Conservation (phyloP, 140 eudicot species). For the Stevia rebaudiana region DNA sequence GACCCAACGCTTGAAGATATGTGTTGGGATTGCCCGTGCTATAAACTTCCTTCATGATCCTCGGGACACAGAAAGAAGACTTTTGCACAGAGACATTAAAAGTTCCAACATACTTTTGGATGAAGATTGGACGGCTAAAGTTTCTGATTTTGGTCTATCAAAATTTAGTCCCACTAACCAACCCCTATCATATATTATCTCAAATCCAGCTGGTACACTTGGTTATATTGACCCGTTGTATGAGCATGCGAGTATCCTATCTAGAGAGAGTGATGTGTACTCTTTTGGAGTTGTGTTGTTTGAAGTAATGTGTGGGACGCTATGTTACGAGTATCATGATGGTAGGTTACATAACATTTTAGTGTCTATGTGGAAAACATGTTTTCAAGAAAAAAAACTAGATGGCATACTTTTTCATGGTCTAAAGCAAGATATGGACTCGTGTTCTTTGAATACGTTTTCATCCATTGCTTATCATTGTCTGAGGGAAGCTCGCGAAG, state of each 20-base stretch:
- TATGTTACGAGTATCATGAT: background rate
- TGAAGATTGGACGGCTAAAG: background rate
- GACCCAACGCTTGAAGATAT: constrained; percentile 2
- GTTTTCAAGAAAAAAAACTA: constrained; percentile 1
- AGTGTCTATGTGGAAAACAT: constrained; percentile 7
- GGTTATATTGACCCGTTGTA: constrained; percentile 18
- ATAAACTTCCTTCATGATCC: constrained; percentile 3
- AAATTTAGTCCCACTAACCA: constrained; percentile 13
- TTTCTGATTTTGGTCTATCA: constrained; percentile 16
- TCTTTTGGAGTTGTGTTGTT: constrained; percentile 21
- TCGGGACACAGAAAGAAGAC: background rate
- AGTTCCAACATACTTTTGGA: constrained; percentile 8
- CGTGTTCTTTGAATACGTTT: background rate
- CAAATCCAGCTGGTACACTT: background rate
- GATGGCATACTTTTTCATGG: background rate
- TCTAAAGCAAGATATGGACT: background rate
- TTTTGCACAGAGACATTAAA: constrained; percentile 5
- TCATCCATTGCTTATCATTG: background rate
- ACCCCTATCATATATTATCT: background rate
- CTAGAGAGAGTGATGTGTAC: constrained; percentile 13
- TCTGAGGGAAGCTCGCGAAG: background rate
- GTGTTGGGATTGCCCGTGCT: background rate
- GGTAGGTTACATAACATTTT: background rate
- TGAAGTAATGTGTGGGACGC: constrained; percentile 17
- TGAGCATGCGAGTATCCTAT: background rate